Evolutionary conservation across 768 basidiomycete species (phyloP).

Genomic region (Mrakia blollopis): DNA sequence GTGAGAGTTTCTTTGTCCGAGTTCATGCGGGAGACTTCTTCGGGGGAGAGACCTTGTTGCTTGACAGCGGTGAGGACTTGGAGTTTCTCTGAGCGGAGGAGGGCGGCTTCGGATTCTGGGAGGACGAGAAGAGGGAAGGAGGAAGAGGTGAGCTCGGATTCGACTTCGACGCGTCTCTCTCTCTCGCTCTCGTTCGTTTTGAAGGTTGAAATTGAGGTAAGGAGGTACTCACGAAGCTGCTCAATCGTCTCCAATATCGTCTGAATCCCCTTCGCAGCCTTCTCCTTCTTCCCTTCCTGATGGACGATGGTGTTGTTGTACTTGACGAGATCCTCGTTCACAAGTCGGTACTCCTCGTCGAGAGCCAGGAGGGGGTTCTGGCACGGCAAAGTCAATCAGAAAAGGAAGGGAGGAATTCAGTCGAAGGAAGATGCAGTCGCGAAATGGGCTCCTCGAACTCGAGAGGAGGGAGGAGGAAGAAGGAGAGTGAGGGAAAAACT

Average conservation of each 20-base stretch:
- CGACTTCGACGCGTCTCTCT: not conserved
- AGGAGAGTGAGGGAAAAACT: not conserved
- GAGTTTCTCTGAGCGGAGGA: conserved; percentile 60
- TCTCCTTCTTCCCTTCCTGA: conserved; percentile 22
- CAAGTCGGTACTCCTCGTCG: conserved; percentile 31
- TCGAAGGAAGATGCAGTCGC: no score
- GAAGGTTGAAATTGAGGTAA: no score
- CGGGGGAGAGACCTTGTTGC: conserved; percentile 80
- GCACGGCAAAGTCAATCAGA: not conserved
- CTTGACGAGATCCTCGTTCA: conserved; percentile 59
- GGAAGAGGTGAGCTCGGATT: not conserved
- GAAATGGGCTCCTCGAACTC: no score
- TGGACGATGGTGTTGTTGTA: conserved; percentile 46
- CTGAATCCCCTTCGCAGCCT: not conserved
- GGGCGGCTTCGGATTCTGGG: conserved; percentile 59
- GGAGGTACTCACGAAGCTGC: conserved; percentile 24
- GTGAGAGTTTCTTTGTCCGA: conserved; percentile 69
- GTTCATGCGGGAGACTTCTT: conserved; percentile 88
- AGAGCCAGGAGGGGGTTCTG: not conserved
- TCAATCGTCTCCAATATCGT: conserved; percentile 32
- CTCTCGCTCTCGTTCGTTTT: no score
- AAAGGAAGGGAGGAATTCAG: not conserved
- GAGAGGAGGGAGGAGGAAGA: not conserved
- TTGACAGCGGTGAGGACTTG: conserved; percentile 64
- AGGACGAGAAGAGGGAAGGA: not conserved